These are phyloP conservation scores for Jatropha multifida DNA, from an alignment of 441 rosid genomes.

Conservation along the genomic window DNA sequence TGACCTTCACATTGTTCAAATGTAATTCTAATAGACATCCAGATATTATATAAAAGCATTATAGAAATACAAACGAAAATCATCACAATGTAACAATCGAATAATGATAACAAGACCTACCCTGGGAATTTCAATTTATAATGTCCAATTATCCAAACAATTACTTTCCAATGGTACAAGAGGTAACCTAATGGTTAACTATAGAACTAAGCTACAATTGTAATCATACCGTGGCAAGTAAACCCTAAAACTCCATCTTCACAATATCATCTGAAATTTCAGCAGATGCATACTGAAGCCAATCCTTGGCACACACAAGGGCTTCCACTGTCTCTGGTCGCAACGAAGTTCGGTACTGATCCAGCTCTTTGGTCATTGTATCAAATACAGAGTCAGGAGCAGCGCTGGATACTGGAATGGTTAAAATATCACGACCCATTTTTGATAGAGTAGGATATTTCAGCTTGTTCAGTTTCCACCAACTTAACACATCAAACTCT, in stretches of 20 bases:
- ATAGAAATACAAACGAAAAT: too few relatives aligned
- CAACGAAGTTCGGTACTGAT: conserved; percentile 58
- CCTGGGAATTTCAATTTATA: conserved; percentile 13
- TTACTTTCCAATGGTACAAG: conserved; percentile 27
- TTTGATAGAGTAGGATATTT: conserved; percentile 79
- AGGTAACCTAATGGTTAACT: conserved; percentile 17
- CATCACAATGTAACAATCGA: too few relatives aligned
- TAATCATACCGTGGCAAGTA: conserved; percentile 5
- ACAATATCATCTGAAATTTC: conserved; percentile 43
- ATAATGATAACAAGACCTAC: neutral
- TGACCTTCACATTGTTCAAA: too few relatives aligned
- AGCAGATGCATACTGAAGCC: conserved; percentile 55
- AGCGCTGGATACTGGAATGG: conserved; percentile 61
- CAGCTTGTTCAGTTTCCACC: conserved; percentile 88
- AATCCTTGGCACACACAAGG: conserved; percentile 80
- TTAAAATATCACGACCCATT: conserved; percentile 80
- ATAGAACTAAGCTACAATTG: conserved; percentile 26
- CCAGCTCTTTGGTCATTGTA: conserved; percentile 49
- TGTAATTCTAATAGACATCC: too few relatives aligned
- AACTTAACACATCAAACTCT: conserved; percentile 70
- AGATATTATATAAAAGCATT: too few relatives aligned
- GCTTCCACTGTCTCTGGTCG: conserved; percentile 85
- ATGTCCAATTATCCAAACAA: conserved; percentile 20
- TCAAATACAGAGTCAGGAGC: conserved; percentile 58
- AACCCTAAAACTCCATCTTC: conserved; percentile 50